phyloP scores from a whole-genome alignment of 805 yeast species.

The Ogataea wickerhamii region DNA sequence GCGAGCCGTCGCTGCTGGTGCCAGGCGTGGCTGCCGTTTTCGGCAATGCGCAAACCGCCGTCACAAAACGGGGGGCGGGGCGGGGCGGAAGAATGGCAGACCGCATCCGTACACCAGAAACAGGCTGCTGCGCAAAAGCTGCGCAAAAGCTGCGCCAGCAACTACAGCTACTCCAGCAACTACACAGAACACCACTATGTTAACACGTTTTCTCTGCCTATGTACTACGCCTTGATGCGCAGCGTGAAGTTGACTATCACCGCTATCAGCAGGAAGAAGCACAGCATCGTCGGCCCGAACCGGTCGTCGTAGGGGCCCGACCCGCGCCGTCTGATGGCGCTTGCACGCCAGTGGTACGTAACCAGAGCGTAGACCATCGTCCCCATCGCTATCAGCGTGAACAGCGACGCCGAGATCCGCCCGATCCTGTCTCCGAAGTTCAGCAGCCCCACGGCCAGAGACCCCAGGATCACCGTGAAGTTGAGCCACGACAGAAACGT shows the following conservation, averaged over 20 bases:
- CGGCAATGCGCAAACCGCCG: no score
- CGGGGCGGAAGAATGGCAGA: no score
- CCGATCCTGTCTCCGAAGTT: constrained; percentile 96
- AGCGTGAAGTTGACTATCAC: constrained; percentile 89
- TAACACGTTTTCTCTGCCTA: no score
- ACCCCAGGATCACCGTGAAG: constrained; percentile 97
- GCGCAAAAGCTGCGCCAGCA: no score
- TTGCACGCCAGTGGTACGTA: constrained; percentile 99
- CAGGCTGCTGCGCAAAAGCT: no score
- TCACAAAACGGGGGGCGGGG: no score
- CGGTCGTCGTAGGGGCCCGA: constrained; percentile 99
- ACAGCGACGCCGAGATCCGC: constrained; percentile 86
- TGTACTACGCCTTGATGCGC: constrained; percentile 73
- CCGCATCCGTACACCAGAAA: no score
- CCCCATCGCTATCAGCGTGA: constrained; percentile 95
- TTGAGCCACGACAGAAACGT: constrained; percentile 97
- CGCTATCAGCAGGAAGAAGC: constrained; percentile 88
- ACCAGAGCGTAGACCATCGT: constrained; percentile 95
- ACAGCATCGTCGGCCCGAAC: constrained; percentile 96
- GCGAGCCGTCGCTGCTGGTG: no score
- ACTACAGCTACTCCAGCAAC: no score
- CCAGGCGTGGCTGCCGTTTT: no score
- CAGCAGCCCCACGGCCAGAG: constrained; percentile 90
- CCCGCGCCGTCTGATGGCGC: constrained; percentile 96
- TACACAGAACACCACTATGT: no score